Percentiles rank a stretch among this genome's conserved stretches.
Conservation (phyloP, 495 filamentous ascomycete species). For the Thozetella sp. region DNA sequence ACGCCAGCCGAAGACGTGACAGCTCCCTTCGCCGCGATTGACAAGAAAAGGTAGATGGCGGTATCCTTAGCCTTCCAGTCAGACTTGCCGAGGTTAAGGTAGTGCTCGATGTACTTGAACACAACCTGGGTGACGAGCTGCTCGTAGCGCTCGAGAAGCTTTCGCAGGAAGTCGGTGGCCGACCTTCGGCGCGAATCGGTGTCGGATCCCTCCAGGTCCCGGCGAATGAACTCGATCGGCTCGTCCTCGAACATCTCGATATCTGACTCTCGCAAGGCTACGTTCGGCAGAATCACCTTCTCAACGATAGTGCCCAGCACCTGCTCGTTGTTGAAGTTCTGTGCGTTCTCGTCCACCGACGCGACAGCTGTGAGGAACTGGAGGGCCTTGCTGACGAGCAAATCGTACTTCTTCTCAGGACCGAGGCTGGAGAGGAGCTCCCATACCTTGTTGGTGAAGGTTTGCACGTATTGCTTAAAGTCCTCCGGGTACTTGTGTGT, state of each 20-base stretch:
- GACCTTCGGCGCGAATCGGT: conserved; percentile 89
- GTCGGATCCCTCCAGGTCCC: conserved; percentile 95
- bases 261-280: conserved; percentile 87
- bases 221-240: conserved; percentile 96
- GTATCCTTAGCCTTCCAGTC: conserved; percentile 99
- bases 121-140: conserved; percentile 79
- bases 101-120: conserved; percentile 79
- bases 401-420: conserved; percentile 88
- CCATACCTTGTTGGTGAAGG: conserved; percentile 90
- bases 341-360: conserved; percentile 72
- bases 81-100: conserved; percentile 63
- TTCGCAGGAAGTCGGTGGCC: conserved; percentile 89
- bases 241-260: conserved; percentile 97
- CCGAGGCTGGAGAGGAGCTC: conserved; percentile 83
- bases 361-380: conserved; percentile 93
- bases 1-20: conserved; percentile 86
- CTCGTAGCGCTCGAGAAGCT: conserved; percentile 87
- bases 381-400: conserved; percentile 90
- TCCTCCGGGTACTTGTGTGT: conserved; percentile 93
- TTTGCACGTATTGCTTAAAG: conserved; percentile 73
- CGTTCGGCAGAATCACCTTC: conserved; percentile 92
- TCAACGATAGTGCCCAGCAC: conserved; percentile 83
- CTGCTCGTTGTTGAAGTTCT: conserved; percentile 78
- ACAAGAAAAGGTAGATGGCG: conserved; percentile 90
- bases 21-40: conserved; percentile 88